A percentile compares a stretch with the other conserved stretches of the same genome.
Conservation (phyloP, 2,329 filamentous ascomycete species). For the Xylaria sp. region DNA sequence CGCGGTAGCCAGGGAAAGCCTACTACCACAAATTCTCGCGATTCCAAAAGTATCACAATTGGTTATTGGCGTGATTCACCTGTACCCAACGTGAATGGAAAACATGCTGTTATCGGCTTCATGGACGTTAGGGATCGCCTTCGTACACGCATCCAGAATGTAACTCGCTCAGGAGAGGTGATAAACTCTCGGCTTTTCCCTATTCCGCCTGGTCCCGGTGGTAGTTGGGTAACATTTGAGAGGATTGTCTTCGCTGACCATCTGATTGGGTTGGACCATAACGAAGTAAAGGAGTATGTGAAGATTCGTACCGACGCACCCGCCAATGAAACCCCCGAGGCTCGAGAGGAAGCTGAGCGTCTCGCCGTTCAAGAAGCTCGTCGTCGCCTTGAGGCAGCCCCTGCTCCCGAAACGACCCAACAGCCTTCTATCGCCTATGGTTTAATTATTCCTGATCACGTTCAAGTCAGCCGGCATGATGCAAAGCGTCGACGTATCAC, state of each 20-base stretch:
- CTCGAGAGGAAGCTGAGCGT: conserved; percentile 54
- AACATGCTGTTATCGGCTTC: conserved; percentile 70
- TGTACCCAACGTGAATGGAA: conserved; percentile 59
- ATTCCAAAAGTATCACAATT: conserved; percentile 60
- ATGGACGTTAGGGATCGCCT: conserved; percentile 70
- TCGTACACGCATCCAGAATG: conserved; percentile 66
- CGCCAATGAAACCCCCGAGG: conserved; percentile 50
- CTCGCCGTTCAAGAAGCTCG: conserved; percentile 60
- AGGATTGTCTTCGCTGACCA: conserved; percentile 68
- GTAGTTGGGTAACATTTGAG: conserved; percentile 73
- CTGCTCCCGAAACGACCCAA: conserved; percentile 55
- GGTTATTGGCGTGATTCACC: conserved; percentile 70
- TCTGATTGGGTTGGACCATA: conserved; percentile 64
- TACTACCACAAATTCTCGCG: conserved; percentile 1
- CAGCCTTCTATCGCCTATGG: conserved; percentile 63
- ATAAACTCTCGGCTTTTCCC: conserved; percentile 57
- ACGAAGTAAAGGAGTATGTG: conserved; percentile 71
- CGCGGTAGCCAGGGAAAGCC: conserved; percentile 23
- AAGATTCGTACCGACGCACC: conserved; percentile 59
- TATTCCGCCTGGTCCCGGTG: conserved; percentile 67
- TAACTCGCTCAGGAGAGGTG: conserved; percentile 59
- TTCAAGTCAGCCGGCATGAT: conserved; percentile 51
- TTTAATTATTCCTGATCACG: conserved; percentile 57
- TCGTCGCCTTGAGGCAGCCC: conserved; percentile 55
- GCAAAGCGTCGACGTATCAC: conserved; percentile 61